phyloP scores from a whole-genome alignment of 257 asterid genomes.

The Salvia rosmarinus region DNA sequence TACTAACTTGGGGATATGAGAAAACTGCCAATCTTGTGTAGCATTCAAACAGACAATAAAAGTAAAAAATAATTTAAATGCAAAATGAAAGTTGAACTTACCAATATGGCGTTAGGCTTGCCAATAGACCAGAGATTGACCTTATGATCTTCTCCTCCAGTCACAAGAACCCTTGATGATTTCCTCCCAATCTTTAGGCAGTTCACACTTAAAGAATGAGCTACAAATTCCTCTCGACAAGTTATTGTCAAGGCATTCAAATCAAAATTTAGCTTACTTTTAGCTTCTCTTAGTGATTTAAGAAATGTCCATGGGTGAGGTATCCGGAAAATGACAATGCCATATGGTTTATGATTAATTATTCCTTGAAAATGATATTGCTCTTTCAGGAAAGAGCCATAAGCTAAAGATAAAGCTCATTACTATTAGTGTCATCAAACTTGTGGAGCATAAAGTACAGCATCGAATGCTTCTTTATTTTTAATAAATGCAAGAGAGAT shows the following conservation, averaged over 20 bases:
- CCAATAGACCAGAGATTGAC: constrained; percentile 99
- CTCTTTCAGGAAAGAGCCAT: constrained; percentile 4
- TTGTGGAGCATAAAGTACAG: constrained; percentile 21
- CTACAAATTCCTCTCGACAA: constrained; percentile 92
- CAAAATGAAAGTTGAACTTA: constrained; percentile 47
- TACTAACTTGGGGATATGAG: constrained; percentile 23
- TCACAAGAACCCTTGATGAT: constrained; percentile 92
- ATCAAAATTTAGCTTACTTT: constrained; percentile 20
- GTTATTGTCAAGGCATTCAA: constrained; percentile 61
- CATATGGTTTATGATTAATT: constrained; percentile 9
- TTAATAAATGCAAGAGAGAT: constrained; percentile 18
- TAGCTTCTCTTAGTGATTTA: background rate
- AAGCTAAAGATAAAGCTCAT: constrained; percentile 15
- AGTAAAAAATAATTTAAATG: background rate
- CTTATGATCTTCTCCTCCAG: constrained; percentile 99
- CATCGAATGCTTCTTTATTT: background rate
- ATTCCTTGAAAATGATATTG: constrained; percentile 15
- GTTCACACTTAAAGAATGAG: constrained; percentile 92
- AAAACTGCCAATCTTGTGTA: constrained; percentile 8
- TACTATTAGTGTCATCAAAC: background rate
- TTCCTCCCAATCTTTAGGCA: constrained; percentile 96
- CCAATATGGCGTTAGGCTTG: constrained; percentile 96
- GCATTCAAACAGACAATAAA: background rate
- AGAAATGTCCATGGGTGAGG: constrained; percentile 21
- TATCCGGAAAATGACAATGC: constrained; percentile 19